phyloP scores from a whole-genome alignment of 1,284 basidiomycete genomes.

The Ceratobasidium sp. region DNA sequence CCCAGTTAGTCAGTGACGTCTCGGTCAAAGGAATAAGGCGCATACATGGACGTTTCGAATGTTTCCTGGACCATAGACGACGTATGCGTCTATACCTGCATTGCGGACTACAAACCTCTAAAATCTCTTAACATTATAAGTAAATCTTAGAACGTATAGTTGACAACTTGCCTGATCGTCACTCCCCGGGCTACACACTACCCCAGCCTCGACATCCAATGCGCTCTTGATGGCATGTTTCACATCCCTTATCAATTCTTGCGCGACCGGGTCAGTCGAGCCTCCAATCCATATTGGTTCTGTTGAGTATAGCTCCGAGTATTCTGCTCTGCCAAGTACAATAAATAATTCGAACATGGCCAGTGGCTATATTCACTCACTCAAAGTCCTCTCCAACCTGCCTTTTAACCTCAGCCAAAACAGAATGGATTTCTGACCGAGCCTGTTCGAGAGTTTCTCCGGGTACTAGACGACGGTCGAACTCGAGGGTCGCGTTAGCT shows the following conservation, averaged over 20 bases:
- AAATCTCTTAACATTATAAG: background rate
- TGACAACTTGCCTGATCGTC: conserved; percentile 21
- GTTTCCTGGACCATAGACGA: conserved; percentile 40
- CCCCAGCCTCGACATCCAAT: conserved; percentile 29
- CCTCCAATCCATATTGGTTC: conserved; percentile 41
- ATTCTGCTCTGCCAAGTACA: conserved; percentile 8
- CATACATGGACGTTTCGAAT: conserved; percentile 39
- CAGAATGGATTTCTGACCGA: conserved; percentile 29
- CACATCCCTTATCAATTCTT: conserved; percentile 34
- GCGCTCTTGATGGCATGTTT: conserved; percentile 35
- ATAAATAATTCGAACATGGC: background rate
- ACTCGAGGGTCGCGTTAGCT: conserved; percentile 38
- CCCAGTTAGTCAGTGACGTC: background rate
- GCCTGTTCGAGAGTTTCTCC: conserved; percentile 39
- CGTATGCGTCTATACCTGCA: conserved; percentile 36
- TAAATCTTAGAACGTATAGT: background rate
- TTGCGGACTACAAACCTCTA: conserved; percentile 40
- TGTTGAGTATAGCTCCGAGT: conserved; percentile 39
- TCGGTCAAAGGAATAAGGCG: background rate
- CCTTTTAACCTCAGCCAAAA: conserved; percentile 23
- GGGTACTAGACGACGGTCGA: conserved; percentile 41
- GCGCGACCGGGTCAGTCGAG: background rate
- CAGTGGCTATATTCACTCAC: background rate
- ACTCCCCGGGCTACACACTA: conserved; percentile 40
- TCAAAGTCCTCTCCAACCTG: conserved; percentile 31